Base-by-base conservation (phyloP, 108 stramenopile genomes). In the Fragilaria crotonensis region DNA sequence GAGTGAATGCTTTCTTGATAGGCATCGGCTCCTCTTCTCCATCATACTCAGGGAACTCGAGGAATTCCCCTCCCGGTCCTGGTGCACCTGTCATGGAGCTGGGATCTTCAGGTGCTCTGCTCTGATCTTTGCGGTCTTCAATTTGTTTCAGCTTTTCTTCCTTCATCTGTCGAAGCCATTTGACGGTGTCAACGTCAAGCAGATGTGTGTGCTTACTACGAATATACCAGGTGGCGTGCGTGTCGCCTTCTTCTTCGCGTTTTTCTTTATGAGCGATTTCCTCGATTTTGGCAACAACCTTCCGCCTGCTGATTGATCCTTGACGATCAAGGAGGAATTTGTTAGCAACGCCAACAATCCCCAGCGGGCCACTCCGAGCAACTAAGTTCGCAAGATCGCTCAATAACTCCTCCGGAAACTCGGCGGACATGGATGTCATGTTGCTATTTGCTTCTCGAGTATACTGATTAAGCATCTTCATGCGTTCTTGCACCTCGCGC, bases 11-110 rank as follows among this genome's bases (percentile, higher is more conserved):
- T 52, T 85, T 89, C 56, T 82, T 87, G 53, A 70, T 64, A 51
- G 84, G 83, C 26, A 63, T 66, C 0, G 91, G 91, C 32, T 70
- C 68, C 66, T 81, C 86, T 7, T 47, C 62, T 19, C 83, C 85
- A 67, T 89, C 78, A 53, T 89, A 89, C n/a, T 77, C 77, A 20
- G 87, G 87, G 63, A 89, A 89, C 22, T 74, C 76, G 11, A 79
- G 70, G 49, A 87, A 74, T 32, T 67, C 60, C 3, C 85, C 87
- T 36, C 77, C 82, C 0, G 85, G 83, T 7, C 82, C 87, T 0
- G 76, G 48, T 41, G 81, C 84, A 33, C 85, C 91, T 25, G 64
- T 68, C 4, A 49, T 45, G 2, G 47, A 32, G 14, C 46, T 44
- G 14, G 33, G 30, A 4, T 21, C 5, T n/a, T 36, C 54, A 3